Evolutionary conservation across 148 eudicot species (phyloP).

Genomic region (Camellia sinensis): DNA sequence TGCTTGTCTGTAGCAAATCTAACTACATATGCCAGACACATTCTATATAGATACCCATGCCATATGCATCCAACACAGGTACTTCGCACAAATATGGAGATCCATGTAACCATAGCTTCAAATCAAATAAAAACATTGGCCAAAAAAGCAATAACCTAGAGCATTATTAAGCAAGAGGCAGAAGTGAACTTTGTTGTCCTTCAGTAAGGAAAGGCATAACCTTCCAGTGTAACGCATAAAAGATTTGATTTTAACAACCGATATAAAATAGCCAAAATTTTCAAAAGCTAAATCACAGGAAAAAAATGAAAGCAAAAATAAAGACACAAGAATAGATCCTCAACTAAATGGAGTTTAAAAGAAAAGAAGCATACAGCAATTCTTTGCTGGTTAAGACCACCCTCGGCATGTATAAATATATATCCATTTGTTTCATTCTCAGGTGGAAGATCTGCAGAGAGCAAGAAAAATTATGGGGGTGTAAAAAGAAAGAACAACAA

Average conservation of each 20-base stretch:
- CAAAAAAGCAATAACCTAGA: neutral
- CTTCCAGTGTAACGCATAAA: neutral
- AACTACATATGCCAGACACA: neutral
- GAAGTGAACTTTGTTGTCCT: neutral
- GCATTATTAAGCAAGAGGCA: neutral
- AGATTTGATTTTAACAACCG: neutral
- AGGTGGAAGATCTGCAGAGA: slow-evolving; percentile 67
- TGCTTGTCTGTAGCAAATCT: too few species aligned
- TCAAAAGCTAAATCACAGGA: neutral
- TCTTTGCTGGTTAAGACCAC: slow-evolving; percentile 98
- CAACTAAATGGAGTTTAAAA: neutral
- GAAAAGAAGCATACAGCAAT: slow-evolving; percentile 71
- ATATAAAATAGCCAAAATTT: neutral
- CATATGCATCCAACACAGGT: neutral
- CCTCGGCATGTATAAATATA: slow-evolving; percentile 98
- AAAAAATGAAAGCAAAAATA: neutral
- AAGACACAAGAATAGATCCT: neutral
- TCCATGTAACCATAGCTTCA: neutral
- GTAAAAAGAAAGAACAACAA: neutral
- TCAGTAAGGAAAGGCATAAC: neutral
- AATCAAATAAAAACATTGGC: neutral
- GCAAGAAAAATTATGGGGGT: slow-evolving; percentile 4
- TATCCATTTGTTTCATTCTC: slow-evolving; percentile 96
- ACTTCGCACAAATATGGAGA: neutral
- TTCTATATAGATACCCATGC: neutral